These are phyloP conservation scores for Neurospora sp. DNA, from an alignment of 495 filamentous ascomycete species.

Conservation along the genomic window DNA sequence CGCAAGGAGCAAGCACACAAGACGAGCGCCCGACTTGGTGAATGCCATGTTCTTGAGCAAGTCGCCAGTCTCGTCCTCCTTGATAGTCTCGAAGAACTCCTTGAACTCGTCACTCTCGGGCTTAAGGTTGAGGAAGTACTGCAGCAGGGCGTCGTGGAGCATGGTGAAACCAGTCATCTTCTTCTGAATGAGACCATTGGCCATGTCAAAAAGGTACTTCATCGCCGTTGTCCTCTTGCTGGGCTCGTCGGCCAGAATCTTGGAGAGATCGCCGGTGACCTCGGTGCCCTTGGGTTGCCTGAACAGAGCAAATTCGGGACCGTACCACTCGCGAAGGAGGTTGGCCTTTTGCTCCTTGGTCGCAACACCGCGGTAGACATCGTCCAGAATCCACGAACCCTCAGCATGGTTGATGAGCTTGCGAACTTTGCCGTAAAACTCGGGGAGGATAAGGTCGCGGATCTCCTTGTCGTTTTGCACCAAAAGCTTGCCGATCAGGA, in stretches of 20 bases:
- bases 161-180: conserved; percentile 91
- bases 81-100: conserved; percentile 83
- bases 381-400: conserved; percentile 93
- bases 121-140: conserved; percentile 78
- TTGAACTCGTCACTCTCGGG: conserved; percentile 65
- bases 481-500: conserved; percentile 87
- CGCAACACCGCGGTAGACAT: conserved; percentile 81
- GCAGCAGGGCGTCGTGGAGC: conserved; percentile 94
- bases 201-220: conserved; percentile 70
- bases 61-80: conserved; percentile 81
- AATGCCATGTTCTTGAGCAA: conserved; percentile 91
- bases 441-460: conserved; percentile 75
- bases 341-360: conserved; percentile 69
- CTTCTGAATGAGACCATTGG: conserved; percentile 89
- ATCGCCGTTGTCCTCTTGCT: conserved; percentile 81
- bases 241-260: conserved; percentile 63
- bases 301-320: conserved; percentile 83
- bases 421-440: conserved; percentile 88
- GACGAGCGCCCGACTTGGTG: conserved; percentile 73
- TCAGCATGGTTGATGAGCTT: conserved; percentile 93
- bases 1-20: conserved; percentile 73
- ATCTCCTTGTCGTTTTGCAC: conserved; percentile 80
- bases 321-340: conserved; percentile 93
- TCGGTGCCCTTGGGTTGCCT: conserved; percentile 42
- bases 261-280: conserved; percentile 46